A percentile compares a stretch with the other conserved stretches of the same genome.
phyloP scores from a whole-genome alignment of 1,284 basidiomycete genomes.

The Volvariella volvacea region DNA sequence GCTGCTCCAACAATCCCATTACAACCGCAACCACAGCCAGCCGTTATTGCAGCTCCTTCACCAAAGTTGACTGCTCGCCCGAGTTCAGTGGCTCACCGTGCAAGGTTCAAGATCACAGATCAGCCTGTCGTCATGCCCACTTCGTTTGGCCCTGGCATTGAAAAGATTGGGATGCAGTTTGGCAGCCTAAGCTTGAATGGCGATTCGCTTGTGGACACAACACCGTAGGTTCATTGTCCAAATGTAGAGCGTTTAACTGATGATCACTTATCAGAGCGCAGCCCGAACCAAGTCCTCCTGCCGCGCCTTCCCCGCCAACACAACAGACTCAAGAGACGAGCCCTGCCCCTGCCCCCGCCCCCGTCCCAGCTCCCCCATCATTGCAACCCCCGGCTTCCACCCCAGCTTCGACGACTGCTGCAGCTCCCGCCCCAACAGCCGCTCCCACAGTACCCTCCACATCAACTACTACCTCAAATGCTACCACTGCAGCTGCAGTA shows the following conservation, averaged over 20 bases:
- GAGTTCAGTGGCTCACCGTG: conserved; percentile 44
- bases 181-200: conserved; percentile 69
- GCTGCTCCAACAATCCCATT: conserved; percentile 20
- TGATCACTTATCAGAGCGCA: conserved; percentile 8
- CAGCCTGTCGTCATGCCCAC: conserved; percentile 73
- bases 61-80: conserved; percentile 38
- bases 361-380: conserved; percentile 11
- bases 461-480: conserved; percentile 29
- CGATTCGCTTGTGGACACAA: conserved; percentile 46
- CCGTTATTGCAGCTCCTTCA: conserved; percentile 30
- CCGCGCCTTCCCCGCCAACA: conserved; percentile 10
- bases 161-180: conserved; percentile 80
- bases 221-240: conserved; percentile 30
- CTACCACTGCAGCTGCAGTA: neutral
- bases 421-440: conserved; percentile 22
- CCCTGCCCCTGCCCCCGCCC: neutral
- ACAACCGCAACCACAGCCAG: conserved; percentile 17
- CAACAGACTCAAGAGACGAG: conserved; percentile 5
- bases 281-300: neutral
- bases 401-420: conserved; percentile 20
- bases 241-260: conserved; percentile 2
- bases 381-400: conserved; percentile 13
- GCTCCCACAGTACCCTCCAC: conserved; percentile 32
- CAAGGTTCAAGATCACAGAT: conserved; percentile 62
- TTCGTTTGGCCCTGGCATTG: conserved; percentile 51